phyloP scores from a whole-genome alignment of 345 rosid genomes.

The Populus euphratica region DNA sequence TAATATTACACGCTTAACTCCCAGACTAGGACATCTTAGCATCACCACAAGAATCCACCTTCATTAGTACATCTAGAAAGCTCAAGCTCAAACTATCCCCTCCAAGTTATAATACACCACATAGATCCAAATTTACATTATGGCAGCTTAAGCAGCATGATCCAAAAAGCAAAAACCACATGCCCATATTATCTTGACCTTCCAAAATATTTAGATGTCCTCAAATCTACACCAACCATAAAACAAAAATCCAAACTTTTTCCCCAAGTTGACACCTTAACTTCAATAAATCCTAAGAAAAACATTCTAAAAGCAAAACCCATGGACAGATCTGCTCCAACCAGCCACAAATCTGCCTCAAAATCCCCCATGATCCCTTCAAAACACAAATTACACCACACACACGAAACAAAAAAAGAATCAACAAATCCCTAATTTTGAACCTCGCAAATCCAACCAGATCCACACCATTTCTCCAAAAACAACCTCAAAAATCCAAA shows the following conservation, averaged over 20 bases:
- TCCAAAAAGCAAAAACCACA: not conserved
- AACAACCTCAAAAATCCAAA: not conserved
- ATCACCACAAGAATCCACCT: not conserved
- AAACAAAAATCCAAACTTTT: not conserved
- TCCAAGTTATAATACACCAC: not conserved
- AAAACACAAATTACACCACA: not conserved
- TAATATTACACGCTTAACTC: not conserved
- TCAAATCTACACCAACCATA: not conserved
- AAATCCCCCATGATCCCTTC: not conserved
- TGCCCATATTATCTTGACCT: not conserved
- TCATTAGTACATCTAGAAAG: not conserved
- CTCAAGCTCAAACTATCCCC: not conserved
- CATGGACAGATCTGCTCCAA: constrained; percentile 25
- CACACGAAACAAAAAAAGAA: not conserved
- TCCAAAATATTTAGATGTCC: not conserved
- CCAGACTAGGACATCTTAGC: not conserved
- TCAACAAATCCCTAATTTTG: not conserved
- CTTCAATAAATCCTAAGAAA: not conserved
- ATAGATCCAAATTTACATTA: not conserved
- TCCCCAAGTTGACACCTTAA: not conserved
- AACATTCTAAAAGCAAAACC: not conserved
- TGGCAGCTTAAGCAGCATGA: not conserved
- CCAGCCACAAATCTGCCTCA: not conserved
- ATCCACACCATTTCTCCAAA: not conserved
- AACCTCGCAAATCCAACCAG: not conserved